These are phyloP conservation scores for Fusarium napiforme DNA, from an alignment of 2,329 filamentous ascomycete genomes.

Conservation along the genomic window DNA sequence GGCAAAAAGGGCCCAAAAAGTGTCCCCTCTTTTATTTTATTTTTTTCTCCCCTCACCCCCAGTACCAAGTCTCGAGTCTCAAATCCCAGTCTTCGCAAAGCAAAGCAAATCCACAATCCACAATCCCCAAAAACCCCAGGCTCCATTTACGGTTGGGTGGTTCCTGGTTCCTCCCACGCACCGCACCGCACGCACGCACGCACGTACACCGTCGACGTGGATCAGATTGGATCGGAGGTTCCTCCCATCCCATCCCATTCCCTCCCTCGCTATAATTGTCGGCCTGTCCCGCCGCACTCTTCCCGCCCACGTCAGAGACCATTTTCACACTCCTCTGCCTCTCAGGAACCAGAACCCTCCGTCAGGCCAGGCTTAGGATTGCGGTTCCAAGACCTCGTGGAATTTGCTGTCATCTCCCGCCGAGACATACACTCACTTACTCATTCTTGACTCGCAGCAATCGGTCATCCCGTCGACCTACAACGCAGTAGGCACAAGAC, in stretches of 20 bases:
- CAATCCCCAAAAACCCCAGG: slow-evolving; percentile 39
- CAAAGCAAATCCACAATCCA: slow-evolving; percentile 34
- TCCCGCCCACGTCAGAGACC: slow-evolving; percentile 41
- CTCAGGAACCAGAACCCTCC: slow-evolving; percentile 26
- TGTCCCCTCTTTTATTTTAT: slow-evolving; percentile 32
- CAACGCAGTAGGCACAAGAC: slow-evolving; percentile 1
- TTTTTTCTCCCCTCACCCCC: slow-evolving; percentile 32
- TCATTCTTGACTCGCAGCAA: slow-evolving; percentile 39
- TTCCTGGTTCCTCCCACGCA: slow-evolving; percentile 39
- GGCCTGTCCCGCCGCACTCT: slow-evolving; percentile 40
- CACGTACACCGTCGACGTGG: slow-evolving; percentile 20
- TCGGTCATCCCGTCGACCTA: slow-evolving; percentile 31
- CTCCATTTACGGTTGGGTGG: slow-evolving; percentile 39
- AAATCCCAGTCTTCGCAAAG: slow-evolving; percentile 31
- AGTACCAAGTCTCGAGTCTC: slow-evolving; percentile 23
- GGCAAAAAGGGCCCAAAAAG: slow-evolving; percentile 27
- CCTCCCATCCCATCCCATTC: slow-evolving; percentile 35
- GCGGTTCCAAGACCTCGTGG: slow-evolving; percentile 39
- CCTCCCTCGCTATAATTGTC: slow-evolving; percentile 41
- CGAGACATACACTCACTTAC: slow-evolving; percentile 33
- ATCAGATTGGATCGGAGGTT: slow-evolving; percentile 39
- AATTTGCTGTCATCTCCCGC: slow-evolving; percentile 43
- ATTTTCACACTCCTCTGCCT: slow-evolving; percentile 29
- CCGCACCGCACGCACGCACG: background rate
- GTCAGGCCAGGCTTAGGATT: slow-evolving; percentile 36